Percentiles rank a stretch among this genome's conserved stretches.
These are phyloP conservation scores for Chloris gayana DNA, from an alignment of 176 grass and related monocot species.

Conservation along the genomic window DNA sequence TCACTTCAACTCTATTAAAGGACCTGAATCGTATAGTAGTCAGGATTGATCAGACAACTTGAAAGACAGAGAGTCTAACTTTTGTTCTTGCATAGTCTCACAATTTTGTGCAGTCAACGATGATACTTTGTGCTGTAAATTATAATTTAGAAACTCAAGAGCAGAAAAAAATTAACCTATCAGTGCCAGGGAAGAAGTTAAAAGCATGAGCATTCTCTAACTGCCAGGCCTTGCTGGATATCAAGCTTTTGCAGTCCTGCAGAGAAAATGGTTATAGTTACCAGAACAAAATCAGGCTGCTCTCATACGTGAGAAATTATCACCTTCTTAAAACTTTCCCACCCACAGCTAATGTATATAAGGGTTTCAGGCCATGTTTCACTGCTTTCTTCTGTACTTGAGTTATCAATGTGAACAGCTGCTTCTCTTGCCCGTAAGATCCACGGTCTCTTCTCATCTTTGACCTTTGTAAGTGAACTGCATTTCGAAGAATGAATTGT, in stretches of 20 bases:
- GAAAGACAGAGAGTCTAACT: background rate
- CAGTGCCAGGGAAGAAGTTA: conserved; percentile 97
- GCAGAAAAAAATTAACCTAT: conserved; percentile 56
- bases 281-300: conserved; percentile 20
- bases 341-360: conserved; percentile 97
- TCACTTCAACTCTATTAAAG: conserved; percentile 4
- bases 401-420: conserved; percentile 72
- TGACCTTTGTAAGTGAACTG: conserved; percentile 72
- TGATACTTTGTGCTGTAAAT: conserved; percentile 9
- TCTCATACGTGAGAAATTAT: conserved; percentile 8
- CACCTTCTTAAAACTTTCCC: conserved; percentile 99
- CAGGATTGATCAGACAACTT: background rate
- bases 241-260: conserved; percentile 86
- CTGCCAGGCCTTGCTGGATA: conserved; percentile 82
- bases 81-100: background rate
- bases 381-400: conserved; percentile 50
- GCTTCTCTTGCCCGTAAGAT: conserved; percentile 88
- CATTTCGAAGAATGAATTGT: conserved; percentile 26
- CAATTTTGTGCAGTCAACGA: conserved; percentile 7
- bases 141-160: background rate
- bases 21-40: background rate
- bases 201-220: conserved; percentile 94
- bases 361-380: conserved; percentile 78
- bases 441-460: conserved; percentile 98
- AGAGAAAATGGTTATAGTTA: conserved; percentile 34